These are phyloP conservation scores for Botrytis hyacinthi DNA, from an alignment of 2,329 filamentous ascomycete species.

Conservation along the genomic window DNA sequence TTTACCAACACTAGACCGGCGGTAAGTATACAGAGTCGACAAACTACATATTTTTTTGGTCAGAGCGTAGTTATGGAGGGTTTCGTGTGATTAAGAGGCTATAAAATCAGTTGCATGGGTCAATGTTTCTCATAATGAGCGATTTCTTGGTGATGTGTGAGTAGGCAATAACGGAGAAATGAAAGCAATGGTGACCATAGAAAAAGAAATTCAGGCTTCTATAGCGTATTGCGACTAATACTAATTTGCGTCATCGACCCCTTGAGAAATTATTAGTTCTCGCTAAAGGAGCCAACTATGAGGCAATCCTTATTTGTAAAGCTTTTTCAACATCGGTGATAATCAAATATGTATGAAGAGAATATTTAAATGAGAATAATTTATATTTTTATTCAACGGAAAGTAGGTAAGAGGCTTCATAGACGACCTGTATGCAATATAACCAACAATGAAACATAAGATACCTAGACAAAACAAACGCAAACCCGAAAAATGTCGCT, in stretches of 20 bases:
- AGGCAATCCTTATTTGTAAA: neutral
- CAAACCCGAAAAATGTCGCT: neutral
- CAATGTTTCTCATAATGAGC: neutral
- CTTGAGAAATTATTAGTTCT: neutral
- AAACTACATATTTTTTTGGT: neutral
- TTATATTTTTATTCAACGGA: neutral
- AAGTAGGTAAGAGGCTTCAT: neutral
- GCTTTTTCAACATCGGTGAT: neutral
- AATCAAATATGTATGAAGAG: neutral
- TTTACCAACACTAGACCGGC: neutral
- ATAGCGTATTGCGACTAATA: neutral
- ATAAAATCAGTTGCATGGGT: neutral
- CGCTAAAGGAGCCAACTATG: neutral
- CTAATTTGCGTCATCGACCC: neutral
- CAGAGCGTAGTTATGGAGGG: neutral
- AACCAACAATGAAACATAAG: neutral
- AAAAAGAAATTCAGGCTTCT: neutral
- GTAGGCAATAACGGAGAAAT: neutral
- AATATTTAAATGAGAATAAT: neutral
- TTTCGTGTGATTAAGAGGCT: neutral
- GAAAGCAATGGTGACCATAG: neutral
- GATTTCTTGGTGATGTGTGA: neutral
- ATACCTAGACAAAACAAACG: neutral
- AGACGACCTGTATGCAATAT: neutral
- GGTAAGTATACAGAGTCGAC: neutral